These are phyloP conservation scores for Talaromyces stipitatus DNA, from an alignment of 495 filamentous ascomycete genomes.

Conservation along the genomic window DNA sequence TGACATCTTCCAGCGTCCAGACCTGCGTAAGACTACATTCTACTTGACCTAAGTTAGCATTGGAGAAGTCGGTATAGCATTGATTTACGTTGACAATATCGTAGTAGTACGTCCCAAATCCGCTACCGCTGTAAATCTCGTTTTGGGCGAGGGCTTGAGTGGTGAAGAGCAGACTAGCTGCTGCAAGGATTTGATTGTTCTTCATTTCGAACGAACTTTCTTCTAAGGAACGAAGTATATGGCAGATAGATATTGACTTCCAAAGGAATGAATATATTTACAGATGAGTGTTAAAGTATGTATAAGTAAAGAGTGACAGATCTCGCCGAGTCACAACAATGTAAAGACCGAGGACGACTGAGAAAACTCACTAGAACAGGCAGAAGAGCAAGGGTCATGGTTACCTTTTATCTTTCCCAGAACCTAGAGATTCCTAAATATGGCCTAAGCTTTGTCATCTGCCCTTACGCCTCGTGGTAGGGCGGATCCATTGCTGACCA, in stretches of 20 bases:
- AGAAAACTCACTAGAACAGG: not conserved
- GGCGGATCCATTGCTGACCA: not conserved
- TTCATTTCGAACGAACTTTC: not conserved
- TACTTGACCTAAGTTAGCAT: constrained; percentile 8
- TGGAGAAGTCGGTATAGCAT: constrained; percentile 7
- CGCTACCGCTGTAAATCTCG: constrained; percentile 1
- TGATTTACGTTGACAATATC: constrained; percentile 7
- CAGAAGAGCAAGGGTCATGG: not conserved
- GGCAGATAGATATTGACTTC: not conserved
- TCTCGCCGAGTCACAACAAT: not conserved
- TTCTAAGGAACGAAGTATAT: not conserved
- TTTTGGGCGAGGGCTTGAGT: not conserved
- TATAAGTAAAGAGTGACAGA: not conserved
- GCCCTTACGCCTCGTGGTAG: not conserved
- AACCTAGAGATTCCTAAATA: not conserved
- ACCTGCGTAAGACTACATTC: constrained; percentile 7
- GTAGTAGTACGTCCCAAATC: constrained; percentile 14
- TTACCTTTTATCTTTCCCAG: not conserved
- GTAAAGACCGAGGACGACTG: not conserved
- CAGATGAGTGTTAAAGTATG: not conserved
- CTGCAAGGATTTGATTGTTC: not conserved
- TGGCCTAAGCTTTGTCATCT: not conserved
- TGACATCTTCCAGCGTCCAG: constrained; percentile 8
- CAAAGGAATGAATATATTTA: not conserved
- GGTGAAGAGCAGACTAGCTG: not conserved